Evolutionary conservation across 2,329 filamentous ascomycete species (phyloP), one percentile per base, ranked within the genome.

Genomic region (Aspergillus hiratsukae): DNA sequence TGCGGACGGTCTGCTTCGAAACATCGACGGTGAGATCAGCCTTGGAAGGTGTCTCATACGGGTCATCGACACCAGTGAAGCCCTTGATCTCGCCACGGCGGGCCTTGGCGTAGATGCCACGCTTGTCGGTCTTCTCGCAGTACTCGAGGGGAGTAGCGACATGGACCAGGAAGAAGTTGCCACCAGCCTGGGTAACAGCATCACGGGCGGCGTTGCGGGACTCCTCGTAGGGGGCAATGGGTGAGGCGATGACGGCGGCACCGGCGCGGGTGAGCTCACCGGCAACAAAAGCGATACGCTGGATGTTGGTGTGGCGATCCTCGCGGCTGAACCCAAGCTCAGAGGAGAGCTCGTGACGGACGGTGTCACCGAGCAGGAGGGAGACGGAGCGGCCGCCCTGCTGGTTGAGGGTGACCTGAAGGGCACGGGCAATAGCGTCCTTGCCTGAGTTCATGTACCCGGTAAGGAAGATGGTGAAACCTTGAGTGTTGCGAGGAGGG

Each of bases 321-420:
- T 93, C 87, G 62, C 87, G 86, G 77, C 87, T 91, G 86, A 97
- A 99, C 72, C 94, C 94, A 14, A 99, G 88, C 78, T 97, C 94
- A 1, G 91, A 89, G 10, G 91, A 96, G 51, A 99, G 86, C 79
- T 97, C 94, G 69, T 86, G 83, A 68, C 94, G 91, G 62, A 99
- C 92, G 6, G 91, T 97, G 79, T 99, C 94, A 68, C 94, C 94
- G 57, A 99, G 86, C 49, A 99, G 86, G 72, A 99, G 87, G 19
- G 92, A 95, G 56, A 97, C 94, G 61, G 91, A 90, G 57, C 94
- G 91, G 58, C 94, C 94, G 64, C 93, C 92, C 78, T 97, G 92
- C 81, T 99, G 93, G 84, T 97, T 97, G 62, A 99, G 86, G 0
- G 93, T 97, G 56, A 96, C 91, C 79, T 99, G 94, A 60, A 99